Conservation (phyloP, 1,284 basidiomycete species). For the Fomes fomentarius region DNA sequence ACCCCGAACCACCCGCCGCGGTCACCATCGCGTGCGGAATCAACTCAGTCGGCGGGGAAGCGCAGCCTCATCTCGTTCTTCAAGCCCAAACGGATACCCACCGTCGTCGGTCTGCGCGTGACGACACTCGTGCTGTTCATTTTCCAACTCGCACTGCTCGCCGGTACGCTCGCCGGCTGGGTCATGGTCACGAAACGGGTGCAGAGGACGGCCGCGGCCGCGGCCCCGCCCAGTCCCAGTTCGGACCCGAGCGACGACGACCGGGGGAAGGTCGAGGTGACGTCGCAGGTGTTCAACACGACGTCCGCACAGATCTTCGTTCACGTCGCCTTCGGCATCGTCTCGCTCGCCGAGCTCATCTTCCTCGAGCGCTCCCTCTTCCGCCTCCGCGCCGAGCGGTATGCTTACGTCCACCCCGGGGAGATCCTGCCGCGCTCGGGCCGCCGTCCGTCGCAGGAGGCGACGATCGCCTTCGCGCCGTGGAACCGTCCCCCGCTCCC, state of each 20-base stretch:
- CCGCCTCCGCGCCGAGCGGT: conserved; percentile 66
- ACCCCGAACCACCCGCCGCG: conserved; percentile 17
- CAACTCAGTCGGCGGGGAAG: conserved; percentile 33
- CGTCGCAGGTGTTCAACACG: conserved; percentile 12
- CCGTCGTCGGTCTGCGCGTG: conserved; percentile 49
- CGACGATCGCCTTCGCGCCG: conserved; percentile 56
- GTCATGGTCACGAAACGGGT: conserved; percentile 42
- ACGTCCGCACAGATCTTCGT: conserved; percentile 51
- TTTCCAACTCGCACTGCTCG: conserved; percentile 46
- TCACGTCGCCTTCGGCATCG: conserved; percentile 59
- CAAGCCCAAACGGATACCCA: conserved; percentile 41
- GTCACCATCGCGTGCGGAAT: conserved; percentile 23
- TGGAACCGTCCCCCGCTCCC: conserved; percentile 74
- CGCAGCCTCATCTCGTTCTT: conserved; percentile 43
- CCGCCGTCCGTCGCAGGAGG: conserved; percentile 19
- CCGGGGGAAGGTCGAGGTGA: conserved; percentile 2
- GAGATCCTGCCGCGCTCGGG: conserved; percentile 50
- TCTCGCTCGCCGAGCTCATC: conserved; percentile 52
- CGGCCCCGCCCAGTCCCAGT: conserved; percentile 1
- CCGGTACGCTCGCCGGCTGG: conserved; percentile 61
- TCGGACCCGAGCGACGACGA: conserved; percentile 6
- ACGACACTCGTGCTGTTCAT: conserved; percentile 49
- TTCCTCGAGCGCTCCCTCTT: conserved; percentile 68
- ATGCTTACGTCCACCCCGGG: conserved; percentile 58
- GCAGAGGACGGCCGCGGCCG: conserved; percentile 7